Base-by-base conservation (phyloP, 345 rosid species). In the Populus tremula region DNA sequence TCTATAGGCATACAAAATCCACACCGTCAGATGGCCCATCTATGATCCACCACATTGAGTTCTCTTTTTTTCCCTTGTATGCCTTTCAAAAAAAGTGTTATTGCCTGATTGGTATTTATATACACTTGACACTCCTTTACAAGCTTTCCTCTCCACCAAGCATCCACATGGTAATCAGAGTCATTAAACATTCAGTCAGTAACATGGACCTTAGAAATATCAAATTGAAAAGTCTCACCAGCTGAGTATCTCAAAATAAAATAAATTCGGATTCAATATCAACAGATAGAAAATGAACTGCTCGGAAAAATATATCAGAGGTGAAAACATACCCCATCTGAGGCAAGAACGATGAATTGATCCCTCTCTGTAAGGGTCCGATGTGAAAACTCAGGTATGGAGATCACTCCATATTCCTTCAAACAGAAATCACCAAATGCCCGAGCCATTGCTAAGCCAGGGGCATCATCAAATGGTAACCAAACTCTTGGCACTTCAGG, bases 391-490 rank as follows among this genome's bases (percentile, higher is more conserved):
- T 96, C 99, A 1, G 98, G 99, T 45, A 92, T 83, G 0, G 98
- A 96, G 74, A 96, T 96, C 49, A 96, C 99, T 62, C 99, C 99
- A 59, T 96, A 96, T 72, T 96, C 99, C 89, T 96, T 96, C 71
- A 96, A 83, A 89, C 99, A 96, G 79, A 96, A 96, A 84, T 96
- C 99, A 17, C 99, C 99, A 75, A 96, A 96, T 47, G 99, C 99
- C 71, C 99, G 89, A 66, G 99, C 99, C 98, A 96, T 96, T 76
- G 99, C 99, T 45, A 96, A 81, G 68, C 99, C 99, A n/a, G 98
- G 99, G 76, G 98, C 98, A 82, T 96, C 96, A 87, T 96, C 99
- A 83, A 86, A 96, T 41, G 99, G 99, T 87, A 96, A 80, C 99
- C 99, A 96, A 31, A 96, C 99, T 87, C 98, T 88, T 39, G 91